Percentiles rank a stretch among this genome's conserved stretches.
These are phyloP conservation scores for Microbotryum saponariae DNA, from an alignment of 1,284 basidiomycete species.

Conservation along the genomic window DNA sequence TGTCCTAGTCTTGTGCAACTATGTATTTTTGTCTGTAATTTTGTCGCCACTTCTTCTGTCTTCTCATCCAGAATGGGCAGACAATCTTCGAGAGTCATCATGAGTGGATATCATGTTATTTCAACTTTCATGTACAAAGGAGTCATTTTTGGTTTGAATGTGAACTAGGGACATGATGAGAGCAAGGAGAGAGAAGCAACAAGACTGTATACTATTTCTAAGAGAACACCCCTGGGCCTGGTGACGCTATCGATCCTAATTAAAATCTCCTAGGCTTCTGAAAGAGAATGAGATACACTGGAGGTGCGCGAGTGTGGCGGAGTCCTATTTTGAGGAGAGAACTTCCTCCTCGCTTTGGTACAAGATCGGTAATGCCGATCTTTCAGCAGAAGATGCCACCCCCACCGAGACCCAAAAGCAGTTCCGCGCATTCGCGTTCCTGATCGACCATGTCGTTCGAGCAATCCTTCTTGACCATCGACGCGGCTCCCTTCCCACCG, in stretches of 20 bases:
- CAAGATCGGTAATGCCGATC: too few relatives aligned
- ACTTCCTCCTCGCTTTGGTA: too few relatives aligned
- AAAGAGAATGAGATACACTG: too few relatives aligned
- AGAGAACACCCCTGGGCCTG: not conserved
- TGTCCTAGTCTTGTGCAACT: too few relatives aligned
- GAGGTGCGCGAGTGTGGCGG: too few relatives aligned
- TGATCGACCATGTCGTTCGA: slow-evolving; percentile 8
- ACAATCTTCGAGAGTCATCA: too few relatives aligned
- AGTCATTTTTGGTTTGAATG: not conserved
- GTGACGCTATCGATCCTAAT: not conserved
- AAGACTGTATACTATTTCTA: not conserved
- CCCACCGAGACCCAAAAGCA: slow-evolving; percentile 28
- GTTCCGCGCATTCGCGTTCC: slow-evolving; percentile 30
- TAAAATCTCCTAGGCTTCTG: not conserved
- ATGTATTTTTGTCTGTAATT: too few relatives aligned
- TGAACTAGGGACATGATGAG: not conserved
- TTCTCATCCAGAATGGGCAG: too few relatives aligned
- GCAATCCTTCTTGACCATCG: not conserved
- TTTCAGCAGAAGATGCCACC: too few relatives aligned
- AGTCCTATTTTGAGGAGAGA: too few relatives aligned
- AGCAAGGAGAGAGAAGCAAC: not conserved
- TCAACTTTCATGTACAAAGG: not conserved
- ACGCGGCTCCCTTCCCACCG: not conserved
- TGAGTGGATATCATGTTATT: too few relatives aligned
- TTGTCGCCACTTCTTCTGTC: too few relatives aligned